Percentiles rank a stretch among this genome's conserved stretches.
Conservation (phyloP, 148 eudicot species). For the Fallopia convolvulus region DNA sequence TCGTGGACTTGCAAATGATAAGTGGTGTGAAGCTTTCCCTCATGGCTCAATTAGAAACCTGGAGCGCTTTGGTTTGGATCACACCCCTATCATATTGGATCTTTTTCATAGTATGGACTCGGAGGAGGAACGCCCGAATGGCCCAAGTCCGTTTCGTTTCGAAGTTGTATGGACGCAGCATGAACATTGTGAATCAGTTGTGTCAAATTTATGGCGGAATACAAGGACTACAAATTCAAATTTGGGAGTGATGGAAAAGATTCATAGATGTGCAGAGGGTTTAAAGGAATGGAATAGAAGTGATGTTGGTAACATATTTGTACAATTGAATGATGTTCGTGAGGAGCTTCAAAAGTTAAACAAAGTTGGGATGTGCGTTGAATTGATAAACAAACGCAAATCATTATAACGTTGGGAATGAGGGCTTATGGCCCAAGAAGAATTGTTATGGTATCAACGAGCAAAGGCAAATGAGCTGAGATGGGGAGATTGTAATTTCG, state of each 20-base stretch:
- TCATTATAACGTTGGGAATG: too few relatives aligned
- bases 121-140: rapidly evolving
- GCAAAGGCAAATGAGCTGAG: background rate
- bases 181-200: background rate
- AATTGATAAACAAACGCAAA: background rate
- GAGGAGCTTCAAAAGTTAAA: background rate
- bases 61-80: background rate
- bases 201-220: background rate
- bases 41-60: background rate
- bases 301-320: background rate
- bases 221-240: too few relatives aligned
- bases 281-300: background rate
- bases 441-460: background rate
- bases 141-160: background rate
- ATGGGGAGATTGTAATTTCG: background rate
- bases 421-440: background rate
- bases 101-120: background rate
- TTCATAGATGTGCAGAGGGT: background rate
- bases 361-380: background rate
- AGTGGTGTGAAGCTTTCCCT: background rate
- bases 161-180: background rate
- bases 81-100: background rate
- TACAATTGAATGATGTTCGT: too few relatives aligned
- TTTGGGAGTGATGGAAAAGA: background rate
- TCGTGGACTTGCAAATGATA: background rate